Conservation (phyloP, 1,284 basidiomycete species). For the Trichosporon faecale region DNA sequence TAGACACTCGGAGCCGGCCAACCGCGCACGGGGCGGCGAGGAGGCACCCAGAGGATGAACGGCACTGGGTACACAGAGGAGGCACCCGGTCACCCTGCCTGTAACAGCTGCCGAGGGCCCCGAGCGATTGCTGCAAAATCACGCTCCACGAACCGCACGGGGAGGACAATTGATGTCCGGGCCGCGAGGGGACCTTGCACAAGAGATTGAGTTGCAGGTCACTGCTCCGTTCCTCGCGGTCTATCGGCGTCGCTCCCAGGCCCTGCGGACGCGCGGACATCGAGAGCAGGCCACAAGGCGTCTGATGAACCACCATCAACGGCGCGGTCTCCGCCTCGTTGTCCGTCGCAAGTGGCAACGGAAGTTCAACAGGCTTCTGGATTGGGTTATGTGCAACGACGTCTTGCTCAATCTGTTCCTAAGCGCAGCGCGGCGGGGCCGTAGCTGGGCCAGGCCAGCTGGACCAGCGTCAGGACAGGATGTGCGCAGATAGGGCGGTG, state of each 20-base stretch:
- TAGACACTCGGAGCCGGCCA: background rate
- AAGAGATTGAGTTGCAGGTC: background rate
- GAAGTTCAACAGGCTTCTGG: no score
- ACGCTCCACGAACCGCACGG: background rate
- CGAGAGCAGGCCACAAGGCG: no score
- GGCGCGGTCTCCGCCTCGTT: no score
- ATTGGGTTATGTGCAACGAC: no score
- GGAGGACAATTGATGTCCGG: background rate
- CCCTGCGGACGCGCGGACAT: no score
- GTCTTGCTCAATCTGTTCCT: no score
- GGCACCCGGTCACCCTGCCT: background rate
- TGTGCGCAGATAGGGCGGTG: background rate
- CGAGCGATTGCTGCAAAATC: background rate
- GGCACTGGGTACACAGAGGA: background rate
- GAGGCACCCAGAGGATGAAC: background rate
- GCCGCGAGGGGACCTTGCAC: background rate
- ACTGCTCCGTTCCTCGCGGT: background rate
- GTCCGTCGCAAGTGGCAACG: background rate
- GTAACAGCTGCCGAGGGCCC: no score
- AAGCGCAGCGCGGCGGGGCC: no score
- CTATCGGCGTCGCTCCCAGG: background rate
- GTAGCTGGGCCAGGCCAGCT: no score
- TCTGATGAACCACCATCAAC: background rate
- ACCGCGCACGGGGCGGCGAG: background rate
- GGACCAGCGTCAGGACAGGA: no score